phyloP scores from a whole-genome alignment of 805 yeast genomes.

The Metschnikowia proteae region DNA sequence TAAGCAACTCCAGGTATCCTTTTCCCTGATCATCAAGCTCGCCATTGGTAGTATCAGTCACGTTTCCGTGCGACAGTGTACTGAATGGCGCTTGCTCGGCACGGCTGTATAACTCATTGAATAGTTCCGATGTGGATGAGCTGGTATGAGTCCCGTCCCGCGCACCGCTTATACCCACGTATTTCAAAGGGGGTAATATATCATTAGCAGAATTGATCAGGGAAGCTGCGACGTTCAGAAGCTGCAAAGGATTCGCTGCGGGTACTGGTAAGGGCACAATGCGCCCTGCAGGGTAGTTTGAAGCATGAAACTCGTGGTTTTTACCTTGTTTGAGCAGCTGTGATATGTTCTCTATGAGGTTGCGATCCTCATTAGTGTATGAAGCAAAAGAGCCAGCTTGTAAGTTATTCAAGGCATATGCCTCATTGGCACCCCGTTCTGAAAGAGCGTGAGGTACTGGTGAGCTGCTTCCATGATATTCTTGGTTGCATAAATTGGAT shows the following conservation, averaged over 20 bases:
- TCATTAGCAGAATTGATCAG: background rate
- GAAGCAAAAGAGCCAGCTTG: background rate
- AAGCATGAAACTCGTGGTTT: background rate
- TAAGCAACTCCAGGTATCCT: background rate
- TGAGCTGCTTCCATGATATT: background rate
- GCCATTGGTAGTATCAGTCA: background rate
- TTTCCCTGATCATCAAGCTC: background rate
- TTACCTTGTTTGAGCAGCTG: background rate
- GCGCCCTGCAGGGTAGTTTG: background rate
- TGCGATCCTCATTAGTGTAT: background rate
- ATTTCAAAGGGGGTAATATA: background rate
- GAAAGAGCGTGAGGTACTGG: background rate
- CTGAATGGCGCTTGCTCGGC: background rate
- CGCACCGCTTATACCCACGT: background rate
- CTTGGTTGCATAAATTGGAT: background rate
- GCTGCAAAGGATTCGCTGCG: background rate
- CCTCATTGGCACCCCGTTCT: background rate
- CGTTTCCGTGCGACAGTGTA: background rate
- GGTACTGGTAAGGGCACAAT: background rate
- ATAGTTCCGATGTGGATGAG: background rate
- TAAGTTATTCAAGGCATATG: background rate
- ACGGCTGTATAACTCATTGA: slow-evolving; percentile 3
- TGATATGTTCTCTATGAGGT: background rate
- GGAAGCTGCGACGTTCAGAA: background rate
- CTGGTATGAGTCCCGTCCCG: background rate